phyloP scores from a whole-genome alignment of 192 early-diverging fungal genomes.

The Chytriomyces confervae region DNA sequence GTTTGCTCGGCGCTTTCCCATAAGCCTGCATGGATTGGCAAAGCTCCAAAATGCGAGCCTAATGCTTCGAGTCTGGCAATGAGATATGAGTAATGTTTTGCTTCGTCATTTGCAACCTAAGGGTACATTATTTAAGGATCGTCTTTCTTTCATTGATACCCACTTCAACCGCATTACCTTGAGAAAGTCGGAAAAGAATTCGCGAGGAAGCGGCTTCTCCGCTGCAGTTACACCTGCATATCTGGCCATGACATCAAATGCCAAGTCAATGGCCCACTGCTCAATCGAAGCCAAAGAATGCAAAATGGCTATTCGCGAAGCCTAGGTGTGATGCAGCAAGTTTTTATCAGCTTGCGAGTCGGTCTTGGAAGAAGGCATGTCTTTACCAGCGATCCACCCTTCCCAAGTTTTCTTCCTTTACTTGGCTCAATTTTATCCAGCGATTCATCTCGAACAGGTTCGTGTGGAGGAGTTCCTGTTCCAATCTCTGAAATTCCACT shows the following conservation, averaged over 20 bases:
- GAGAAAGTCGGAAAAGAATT: slow-evolving; percentile 49
- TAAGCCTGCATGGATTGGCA: slow-evolving; percentile 64
- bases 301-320: slow-evolving; percentile 63
- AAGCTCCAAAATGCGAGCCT: slow-evolving; percentile 58
- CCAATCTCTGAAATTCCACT: slow-evolving; percentile 39
- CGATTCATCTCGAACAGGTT: slow-evolving; percentile 51
- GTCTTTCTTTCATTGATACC: too few relatives aligned
- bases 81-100: slow-evolving; percentile 66
- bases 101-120: slow-evolving; percentile 69
- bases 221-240: slow-evolving; percentile 42
- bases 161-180: not conserved
- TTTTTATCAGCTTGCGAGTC: not conserved
- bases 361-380: slow-evolving; percentile 7
- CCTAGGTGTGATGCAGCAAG: slow-evolving; percentile 22
- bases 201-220: slow-evolving; percentile 21
- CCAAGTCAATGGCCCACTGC: slow-evolving; percentile 74
- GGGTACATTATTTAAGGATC: slow-evolving; percentile 8
- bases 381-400: slow-evolving; percentile 51
- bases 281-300: slow-evolving; percentile 72
- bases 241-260: slow-evolving; percentile 67
- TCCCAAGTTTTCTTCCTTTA: slow-evolving; percentile 53
- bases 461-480: slow-evolving; percentile 53
- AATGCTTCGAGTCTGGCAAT: slow-evolving; percentile 53
- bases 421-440: slow-evolving; percentile 53
- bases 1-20: slow-evolving; percentile 75